Evolutionary conservation across 768 basidiomycete genomes (phyloP).

Genomic region (Nidularia pulvinata): DNA sequence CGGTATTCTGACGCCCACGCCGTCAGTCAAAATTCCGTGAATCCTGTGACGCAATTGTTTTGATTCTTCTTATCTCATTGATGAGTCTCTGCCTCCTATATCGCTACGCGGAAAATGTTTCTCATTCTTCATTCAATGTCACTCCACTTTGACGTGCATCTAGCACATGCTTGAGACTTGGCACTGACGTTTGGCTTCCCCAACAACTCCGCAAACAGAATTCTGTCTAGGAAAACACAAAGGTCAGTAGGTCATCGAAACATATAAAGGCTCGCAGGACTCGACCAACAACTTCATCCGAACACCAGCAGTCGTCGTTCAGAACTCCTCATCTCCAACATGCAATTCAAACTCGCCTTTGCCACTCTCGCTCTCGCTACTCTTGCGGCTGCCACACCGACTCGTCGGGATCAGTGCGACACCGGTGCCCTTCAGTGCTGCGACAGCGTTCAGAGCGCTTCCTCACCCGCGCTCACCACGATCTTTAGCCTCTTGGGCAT

Average conservation of each 20-base stretch:
- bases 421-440: neutral
- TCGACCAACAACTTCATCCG: neutral
- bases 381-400: slow-evolving; percentile 3
- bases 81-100: too few species aligned
- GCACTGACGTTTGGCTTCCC: too few species aligned
- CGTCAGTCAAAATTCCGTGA: too few species aligned
- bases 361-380: slow-evolving; percentile 2
- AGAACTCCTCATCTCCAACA: neutral
- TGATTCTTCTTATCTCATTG: too few species aligned
- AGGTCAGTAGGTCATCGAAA: neutral
- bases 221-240: too few species aligned
- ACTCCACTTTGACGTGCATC: too few species aligned
- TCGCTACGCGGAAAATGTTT: too few species aligned
- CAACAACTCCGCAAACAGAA: too few species aligned
- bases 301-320: neutral
- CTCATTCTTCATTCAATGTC: too few species aligned
- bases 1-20: too few species aligned
- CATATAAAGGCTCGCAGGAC: neutral
- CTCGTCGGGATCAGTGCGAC: neutral
- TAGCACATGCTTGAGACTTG: too few species aligned
- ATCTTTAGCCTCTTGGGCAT: neutral
- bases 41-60: too few species aligned
- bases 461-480: neutral
- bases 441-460: neutral
- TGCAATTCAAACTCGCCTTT: slow-evolving; percentile 5